phyloP scores from a whole-genome alignment of 2,329 filamentous ascomycete genomes.

The Rhinocladiella similis region DNA sequence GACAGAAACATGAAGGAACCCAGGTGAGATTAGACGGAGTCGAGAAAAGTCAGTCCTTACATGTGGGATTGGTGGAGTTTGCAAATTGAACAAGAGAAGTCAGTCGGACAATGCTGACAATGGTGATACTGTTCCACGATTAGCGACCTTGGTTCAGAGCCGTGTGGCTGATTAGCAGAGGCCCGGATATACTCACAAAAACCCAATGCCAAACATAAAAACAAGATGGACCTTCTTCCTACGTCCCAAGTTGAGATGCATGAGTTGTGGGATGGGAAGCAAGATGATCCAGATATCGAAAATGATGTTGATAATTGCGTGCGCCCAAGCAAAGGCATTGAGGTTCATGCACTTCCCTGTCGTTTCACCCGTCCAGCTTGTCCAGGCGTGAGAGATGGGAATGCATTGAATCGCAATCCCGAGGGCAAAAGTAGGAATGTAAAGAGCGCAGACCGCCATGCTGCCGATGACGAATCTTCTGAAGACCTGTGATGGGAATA shows the following conservation, averaged over 20 bases:
- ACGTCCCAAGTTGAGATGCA: slow-evolving; percentile 46
- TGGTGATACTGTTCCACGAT: slow-evolving; percentile 38
- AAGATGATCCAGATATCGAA: slow-evolving; percentile 55
- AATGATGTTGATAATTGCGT: slow-evolving; percentile 54
- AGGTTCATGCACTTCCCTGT: slow-evolving; percentile 52
- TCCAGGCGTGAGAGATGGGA: slow-evolving; percentile 49
- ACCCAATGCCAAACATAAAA: slow-evolving; percentile 54
- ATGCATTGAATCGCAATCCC: slow-evolving; percentile 52
- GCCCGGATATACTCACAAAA: slow-evolving; percentile 44
- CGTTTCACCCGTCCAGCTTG: slow-evolving; percentile 50
- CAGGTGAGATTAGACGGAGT: too few relatives aligned
- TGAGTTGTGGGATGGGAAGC: slow-evolving; percentile 52
- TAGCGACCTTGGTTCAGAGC: too few relatives aligned
- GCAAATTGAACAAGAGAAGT: slow-evolving; percentile 45
- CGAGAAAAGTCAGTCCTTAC: slow-evolving; percentile 22
- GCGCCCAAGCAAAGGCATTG: slow-evolving; percentile 53
- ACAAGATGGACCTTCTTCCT: slow-evolving; percentile 52
- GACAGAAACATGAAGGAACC: too few relatives aligned
- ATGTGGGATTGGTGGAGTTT: slow-evolving; percentile 42
- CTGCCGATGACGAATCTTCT: slow-evolving; percentile 47
- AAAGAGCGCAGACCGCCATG: slow-evolving; percentile 41
- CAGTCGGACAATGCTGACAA: slow-evolving; percentile 49
- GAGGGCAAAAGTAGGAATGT: slow-evolving; percentile 46
- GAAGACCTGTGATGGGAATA: slow-evolving; percentile 49
- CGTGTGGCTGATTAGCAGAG: too few relatives aligned